Evolutionary conservation across 1,284 basidiomycete genomes (phyloP).

Genomic region (Vanrija sp.): DNA sequence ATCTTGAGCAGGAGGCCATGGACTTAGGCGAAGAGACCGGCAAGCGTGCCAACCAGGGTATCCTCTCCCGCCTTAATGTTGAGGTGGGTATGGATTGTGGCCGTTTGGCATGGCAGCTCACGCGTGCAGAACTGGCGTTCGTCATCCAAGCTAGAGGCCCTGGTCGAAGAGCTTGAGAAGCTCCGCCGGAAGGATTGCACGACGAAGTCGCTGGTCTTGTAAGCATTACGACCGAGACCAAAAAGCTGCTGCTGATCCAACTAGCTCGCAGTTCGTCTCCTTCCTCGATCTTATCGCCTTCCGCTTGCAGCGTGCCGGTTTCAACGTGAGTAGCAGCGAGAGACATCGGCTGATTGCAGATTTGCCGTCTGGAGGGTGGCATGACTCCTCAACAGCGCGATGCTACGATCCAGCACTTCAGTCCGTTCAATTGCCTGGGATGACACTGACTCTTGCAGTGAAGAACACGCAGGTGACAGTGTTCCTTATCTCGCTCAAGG

Average conservation of each 20-base stretch:
- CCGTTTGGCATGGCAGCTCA: neutral
- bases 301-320: conserved; percentile 85
- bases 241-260: neutral
- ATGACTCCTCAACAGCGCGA: conserved; percentile 97
- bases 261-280: conserved; percentile 40
- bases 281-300: conserved; percentile 78
- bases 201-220: conserved; percentile 89
- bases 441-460: conserved; percentile 54
- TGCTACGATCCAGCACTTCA: conserved; percentile 91
- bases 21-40: conserved; percentile 63
- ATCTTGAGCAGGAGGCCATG: conserved; percentile 86
- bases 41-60: conserved; percentile 74
- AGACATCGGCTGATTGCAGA: conserved; percentile 51
- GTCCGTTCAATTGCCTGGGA: conserved; percentile 51
- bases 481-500: conserved; percentile 90
- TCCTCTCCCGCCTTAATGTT: conserved; percentile 83
- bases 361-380: conserved; percentile 91
- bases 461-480: conserved; percentile 91
- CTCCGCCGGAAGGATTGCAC: conserved; percentile 80
- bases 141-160: conserved; percentile 93
- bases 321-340: conserved; percentile 57
- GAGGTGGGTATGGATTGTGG: conserved; percentile 50
- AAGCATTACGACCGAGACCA: conserved; percentile 42
- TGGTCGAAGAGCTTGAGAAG: conserved; percentile 88
- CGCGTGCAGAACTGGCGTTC: conserved; percentile 70